phyloP scores from a whole-genome alignment of 108 stramenopile species.

The Fistulifera solaris region DNA sequence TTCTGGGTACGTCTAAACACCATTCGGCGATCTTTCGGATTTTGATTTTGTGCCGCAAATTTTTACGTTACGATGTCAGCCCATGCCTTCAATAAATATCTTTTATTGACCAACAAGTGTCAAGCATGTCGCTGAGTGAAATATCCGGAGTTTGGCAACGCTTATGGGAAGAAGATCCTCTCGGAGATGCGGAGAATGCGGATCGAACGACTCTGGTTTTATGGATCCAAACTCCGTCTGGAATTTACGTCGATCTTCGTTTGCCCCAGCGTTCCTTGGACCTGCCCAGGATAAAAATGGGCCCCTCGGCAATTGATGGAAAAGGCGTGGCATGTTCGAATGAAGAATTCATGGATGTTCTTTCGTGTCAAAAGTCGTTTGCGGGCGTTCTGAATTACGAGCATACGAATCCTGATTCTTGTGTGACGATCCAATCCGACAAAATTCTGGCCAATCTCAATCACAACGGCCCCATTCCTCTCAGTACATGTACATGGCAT shows the following conservation, averaged over 20 bases:
- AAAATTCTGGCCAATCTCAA: conserved; percentile 10
- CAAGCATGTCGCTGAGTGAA: neutral
- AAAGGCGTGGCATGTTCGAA: conserved; percentile 1
- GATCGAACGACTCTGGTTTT: conserved; percentile 34
- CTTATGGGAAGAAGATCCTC: conserved; percentile 36
- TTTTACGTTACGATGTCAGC: too few relatives aligned
- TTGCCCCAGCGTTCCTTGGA: conserved; percentile 21
- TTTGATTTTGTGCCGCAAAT: too few relatives aligned
- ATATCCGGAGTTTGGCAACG: conserved; percentile 35
- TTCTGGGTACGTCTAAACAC: too few relatives aligned
- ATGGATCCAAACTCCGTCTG: conserved; percentile 36
- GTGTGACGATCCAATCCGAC: conserved; percentile 21
- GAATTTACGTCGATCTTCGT: conserved; percentile 40
- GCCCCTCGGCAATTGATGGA: conserved; percentile 16
- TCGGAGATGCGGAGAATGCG: conserved; percentile 24
- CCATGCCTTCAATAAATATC: too few relatives aligned
- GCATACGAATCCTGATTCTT: conserved; percentile 17
- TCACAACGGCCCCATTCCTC: conserved; percentile 4
- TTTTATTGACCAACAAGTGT: too few relatives aligned
- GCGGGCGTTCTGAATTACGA: conserved; percentile 21
- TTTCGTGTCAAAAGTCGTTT: conserved; percentile 35
- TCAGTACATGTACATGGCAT: conserved; percentile 39
- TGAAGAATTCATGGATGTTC: neutral
- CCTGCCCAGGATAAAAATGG: conserved; percentile 2
- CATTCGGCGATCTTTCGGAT: too few relatives aligned